These are phyloP conservation scores for Leccinum fibrillosum DNA, from an alignment of 768 basidiomycete species.

Conservation along the genomic window DNA sequence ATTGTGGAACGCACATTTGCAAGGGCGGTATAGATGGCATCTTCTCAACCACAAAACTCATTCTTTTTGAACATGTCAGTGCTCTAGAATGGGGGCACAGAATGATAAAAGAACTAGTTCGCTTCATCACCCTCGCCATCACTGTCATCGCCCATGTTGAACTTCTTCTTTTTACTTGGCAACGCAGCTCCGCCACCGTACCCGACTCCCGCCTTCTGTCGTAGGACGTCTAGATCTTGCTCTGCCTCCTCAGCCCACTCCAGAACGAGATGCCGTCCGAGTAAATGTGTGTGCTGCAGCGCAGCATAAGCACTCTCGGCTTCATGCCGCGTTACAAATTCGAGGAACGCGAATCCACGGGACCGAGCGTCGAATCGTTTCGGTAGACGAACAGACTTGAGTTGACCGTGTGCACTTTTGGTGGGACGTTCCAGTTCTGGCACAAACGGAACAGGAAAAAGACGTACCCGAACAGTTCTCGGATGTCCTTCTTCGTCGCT, in stretches of 20 bases:
- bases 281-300: constrained; percentile 90
- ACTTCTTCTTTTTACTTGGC: constrained; percentile 75
- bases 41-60: background rate
- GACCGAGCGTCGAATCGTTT: constrained; percentile 86
- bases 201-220: constrained; percentile 79
- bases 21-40: constrained; percentile 5
- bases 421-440: background rate
- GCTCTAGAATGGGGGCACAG: background rate
- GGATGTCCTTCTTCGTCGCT: constrained; percentile 87
- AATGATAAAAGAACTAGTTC: constrained; percentile 5
- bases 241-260: constrained; percentile 90
- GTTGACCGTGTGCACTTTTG: constrained; percentile 77
- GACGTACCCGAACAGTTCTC: constrained; percentile 82
- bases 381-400: constrained; percentile 93
- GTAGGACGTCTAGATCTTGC: constrained; percentile 69
- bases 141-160: constrained; percentile 48
- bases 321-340: constrained; percentile 86
- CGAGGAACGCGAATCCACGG: constrained; percentile 95
- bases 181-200: constrained; percentile 65
- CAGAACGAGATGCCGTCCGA: constrained; percentile 91
- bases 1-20: constrained; percentile 24
- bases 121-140: constrained; percentile 33
- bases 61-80: background rate
- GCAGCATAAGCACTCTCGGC: constrained; percentile 86
- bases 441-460: background rate